These are phyloP conservation scores for Moelleriella libera DNA, from an alignment of 2,329 filamentous ascomycete genomes.

Conservation along the genomic window DNA sequence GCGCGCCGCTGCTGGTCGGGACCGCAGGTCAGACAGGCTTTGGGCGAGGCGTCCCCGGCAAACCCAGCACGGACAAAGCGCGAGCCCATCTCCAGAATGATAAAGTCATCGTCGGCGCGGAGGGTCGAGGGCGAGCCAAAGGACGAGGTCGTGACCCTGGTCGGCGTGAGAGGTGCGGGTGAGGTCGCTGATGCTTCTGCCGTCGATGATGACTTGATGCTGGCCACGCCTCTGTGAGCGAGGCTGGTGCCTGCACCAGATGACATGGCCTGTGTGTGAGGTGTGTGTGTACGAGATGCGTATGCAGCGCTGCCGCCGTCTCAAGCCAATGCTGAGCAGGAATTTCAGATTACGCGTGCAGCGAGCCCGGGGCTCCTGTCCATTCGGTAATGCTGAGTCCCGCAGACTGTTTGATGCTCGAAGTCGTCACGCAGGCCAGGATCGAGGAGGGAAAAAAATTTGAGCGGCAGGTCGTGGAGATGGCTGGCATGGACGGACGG, in stretches of 20 bases:
- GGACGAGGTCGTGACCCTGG: slow-evolving; percentile 35
- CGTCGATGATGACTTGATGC: slow-evolving; percentile 32
- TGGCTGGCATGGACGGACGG: too few relatives aligned
- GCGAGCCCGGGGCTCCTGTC: too few relatives aligned
- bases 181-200: slow-evolving; percentile 10
- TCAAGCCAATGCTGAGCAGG: neutral
- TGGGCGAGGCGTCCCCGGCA: slow-evolving; percentile 68
- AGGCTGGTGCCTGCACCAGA: slow-evolving; percentile 28
- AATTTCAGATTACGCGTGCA: neutral
- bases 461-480: too few relatives aligned
- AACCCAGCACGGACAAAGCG: slow-evolving; percentile 72
- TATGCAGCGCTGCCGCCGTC: neutral
- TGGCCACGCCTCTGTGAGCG: slow-evolving; percentile 44
- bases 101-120: slow-evolving; percentile 66
- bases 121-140: slow-evolving; percentile 47
- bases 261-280: slow-evolving; percentile 21
- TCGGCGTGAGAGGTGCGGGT: slow-evolving; percentile 44
- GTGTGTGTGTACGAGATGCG: too few relatives aligned
- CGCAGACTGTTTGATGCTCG: too few relatives aligned
- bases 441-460: too few relatives aligned
- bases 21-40: slow-evolving; percentile 54
- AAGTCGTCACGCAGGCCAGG: too few relatives aligned
- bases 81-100: slow-evolving; percentile 73
- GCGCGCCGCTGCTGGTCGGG: slow-evolving; percentile 63
- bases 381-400: too few relatives aligned